Evolutionary conservation across 2,329 filamentous ascomycete genomes (phyloP).

Genomic region (Falciphora oryzae): DNA sequence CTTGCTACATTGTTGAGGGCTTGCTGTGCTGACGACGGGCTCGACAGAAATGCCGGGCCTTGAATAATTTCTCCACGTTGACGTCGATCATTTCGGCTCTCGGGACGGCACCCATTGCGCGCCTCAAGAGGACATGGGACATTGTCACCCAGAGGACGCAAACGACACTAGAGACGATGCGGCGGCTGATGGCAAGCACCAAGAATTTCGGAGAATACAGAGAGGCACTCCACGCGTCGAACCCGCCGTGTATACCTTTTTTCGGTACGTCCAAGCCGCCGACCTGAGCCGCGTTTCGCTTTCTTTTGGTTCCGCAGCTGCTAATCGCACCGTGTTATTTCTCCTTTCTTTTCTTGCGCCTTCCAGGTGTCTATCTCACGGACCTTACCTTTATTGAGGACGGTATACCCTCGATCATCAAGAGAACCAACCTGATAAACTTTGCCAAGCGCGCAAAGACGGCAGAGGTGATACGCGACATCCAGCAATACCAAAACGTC

Average conservation of each 20-base stretch:
- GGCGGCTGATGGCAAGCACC: conserved; percentile 89
- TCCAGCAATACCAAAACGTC: conserved; percentile 97
- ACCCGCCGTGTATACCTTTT: conserved; percentile 96
- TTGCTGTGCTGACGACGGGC: neutral
- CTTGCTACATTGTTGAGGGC: neutral
- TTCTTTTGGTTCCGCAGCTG: neutral
- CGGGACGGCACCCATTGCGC: conserved; percentile 89
- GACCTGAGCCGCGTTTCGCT: too few relatives aligned
- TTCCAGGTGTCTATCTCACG: conserved; percentile 83
- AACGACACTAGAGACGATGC: conserved; percentile 79
- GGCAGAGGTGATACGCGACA: conserved; percentile 95
- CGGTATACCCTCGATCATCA: conserved; percentile 92
- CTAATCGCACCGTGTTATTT: conserved; percentile 7
- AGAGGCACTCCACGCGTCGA: conserved; percentile 84
- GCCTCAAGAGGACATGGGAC: conserved; percentile 89
- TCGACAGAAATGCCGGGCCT: conserved; percentile 76
- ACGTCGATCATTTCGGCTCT: conserved; percentile 97
- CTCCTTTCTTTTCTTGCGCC: conserved; percentile 10
- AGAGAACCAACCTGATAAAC: conserved; percentile 95
- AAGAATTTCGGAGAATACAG: conserved; percentile 98
- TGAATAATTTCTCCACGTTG: conserved; percentile 97
- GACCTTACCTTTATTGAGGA: conserved; percentile 97
- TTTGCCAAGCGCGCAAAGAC: conserved; percentile 98
- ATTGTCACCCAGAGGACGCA: conserved; percentile 84
- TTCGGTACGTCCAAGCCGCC: conserved; percentile 62